A percentile compares a stretch with the other conserved stretches of the same genome.
Conservation (phyloP, 139 green algal species). For the Chlorokybus atmophyticus region DNA sequence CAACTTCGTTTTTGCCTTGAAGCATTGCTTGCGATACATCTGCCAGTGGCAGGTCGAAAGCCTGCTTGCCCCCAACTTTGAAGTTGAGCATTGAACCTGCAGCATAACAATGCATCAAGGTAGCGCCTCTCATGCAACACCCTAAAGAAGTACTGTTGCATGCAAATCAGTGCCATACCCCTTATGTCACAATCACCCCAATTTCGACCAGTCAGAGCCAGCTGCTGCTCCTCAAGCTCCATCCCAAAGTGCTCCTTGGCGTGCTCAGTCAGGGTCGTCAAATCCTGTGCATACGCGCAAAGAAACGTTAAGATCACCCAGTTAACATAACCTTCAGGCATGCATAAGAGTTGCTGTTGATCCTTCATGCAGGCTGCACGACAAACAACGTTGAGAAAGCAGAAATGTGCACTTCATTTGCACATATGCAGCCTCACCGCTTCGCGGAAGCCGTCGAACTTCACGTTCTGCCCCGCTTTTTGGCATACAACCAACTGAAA, state of each 20-base stretch:
- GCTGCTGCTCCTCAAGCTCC: slow-evolving; percentile 1
- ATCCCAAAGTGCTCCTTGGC: slow-evolving; percentile 4
- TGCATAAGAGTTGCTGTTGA: not conserved
- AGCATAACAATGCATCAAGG: not conserved
- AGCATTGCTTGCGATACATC: slow-evolving; percentile 47
- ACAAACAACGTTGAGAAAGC: not conserved
- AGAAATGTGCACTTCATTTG: not conserved
- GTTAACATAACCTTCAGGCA: not conserved
- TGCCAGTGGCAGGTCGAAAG: slow-evolving; percentile 66
- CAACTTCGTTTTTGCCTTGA: slow-evolving; percentile 68
- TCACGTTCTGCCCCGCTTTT: slow-evolving; percentile 12
- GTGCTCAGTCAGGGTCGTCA: slow-evolving; percentile 9
- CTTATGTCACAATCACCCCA: slow-evolving; percentile 25
- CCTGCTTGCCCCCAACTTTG: slow-evolving; percentile 38
- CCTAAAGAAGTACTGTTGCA: not conserved
- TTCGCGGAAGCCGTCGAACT: slow-evolving; percentile 30
- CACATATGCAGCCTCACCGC: slow-evolving; percentile 4
- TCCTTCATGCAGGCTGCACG: not conserved
- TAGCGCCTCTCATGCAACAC: not conserved
- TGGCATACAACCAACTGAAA: slow-evolving; percentile 14
- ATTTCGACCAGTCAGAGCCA: slow-evolving; percentile 21
- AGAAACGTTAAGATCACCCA: not conserved
- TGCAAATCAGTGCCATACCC: slow-evolving; percentile 5
- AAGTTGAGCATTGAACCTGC: slow-evolving; percentile 50
- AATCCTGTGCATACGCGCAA: slow-evolving; percentile 3